Base-by-base conservation (phyloP, 164 flowering plant species). In the Stephania yunnanensis region DNA sequence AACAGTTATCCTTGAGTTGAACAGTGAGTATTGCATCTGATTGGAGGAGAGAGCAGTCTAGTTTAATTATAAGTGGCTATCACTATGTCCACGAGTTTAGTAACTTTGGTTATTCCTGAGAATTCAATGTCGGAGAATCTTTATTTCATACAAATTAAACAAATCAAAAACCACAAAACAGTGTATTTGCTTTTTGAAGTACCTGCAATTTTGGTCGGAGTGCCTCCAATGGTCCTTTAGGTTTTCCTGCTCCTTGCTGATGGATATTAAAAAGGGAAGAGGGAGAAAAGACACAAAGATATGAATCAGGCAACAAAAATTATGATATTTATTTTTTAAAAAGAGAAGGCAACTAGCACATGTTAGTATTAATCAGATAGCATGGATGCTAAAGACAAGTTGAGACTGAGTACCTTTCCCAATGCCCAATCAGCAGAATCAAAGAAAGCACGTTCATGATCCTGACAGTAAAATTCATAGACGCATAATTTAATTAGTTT, bases 401-500 rank as follows among this genome's bases (percentile, higher is more conserved):
- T 20, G 42, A 17, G 15, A 11, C 31, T 63, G 71, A 46, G 64
- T 82, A 92, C 98, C 96, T 94, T 94, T 80, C 97, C 96, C 77
- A 94, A 83, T 48, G 98, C 98, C 98, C 98, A 94, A 80, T 94
- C 98, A 78, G 98, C 98, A 79, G 98, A 94, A 83, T 94, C 98
- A 82, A 94, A 94, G 78, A 92, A 94, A 68, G 98, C 98, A 66
- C 97, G 95, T 77, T 94, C 98, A 80, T 94, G 98, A 74, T 94
- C 97, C 98, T 94, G 80, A 15, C 48, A 78, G 45, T 19, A 78
- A 68, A 68, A 75, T n/a, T 15, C 55, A 9, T 63, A 20, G 6
- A 12, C n/a, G 11, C 8, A 44, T 58, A 20, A 58, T 19, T 17
- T 58, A 1, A 17, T 17, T 20, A 58, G 17, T 58, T 20, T 15